Evolutionary conservation across 345 rosid species (phyloP), one percentile per base, ranked within the genome.

Genomic region (Sonneratia caseolaris): DNA sequence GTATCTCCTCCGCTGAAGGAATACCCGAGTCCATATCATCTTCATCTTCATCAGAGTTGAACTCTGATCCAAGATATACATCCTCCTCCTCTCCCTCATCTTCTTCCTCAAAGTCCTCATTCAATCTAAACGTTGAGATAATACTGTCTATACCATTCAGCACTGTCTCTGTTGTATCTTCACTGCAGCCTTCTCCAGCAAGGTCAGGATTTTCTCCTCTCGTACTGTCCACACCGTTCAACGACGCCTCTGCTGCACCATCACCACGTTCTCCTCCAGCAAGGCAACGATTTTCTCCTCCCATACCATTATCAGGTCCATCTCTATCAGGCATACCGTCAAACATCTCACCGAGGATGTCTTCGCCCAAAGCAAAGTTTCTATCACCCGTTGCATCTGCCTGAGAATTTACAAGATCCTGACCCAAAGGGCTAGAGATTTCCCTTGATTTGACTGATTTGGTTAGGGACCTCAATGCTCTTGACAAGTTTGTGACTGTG

Each of bases 1-100:
- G 79, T 77, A 91, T 91, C 72, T 88, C 91, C 59, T 73, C 62
- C 18, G 97, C 93, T 19, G 96, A 78, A 1, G 91, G 97, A 69
- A 82, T 69, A 35, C 79, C 77, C 6, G 84, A 72, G 66, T 68
- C 80, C 0, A 35, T 36, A 10, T 27, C 32, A 27, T 62, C 83
- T 74, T 69, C 79, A 1, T 56, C 24, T 72, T 64, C 75, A n/a
- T n/a, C 51, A 0, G 62, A 15, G 24, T 35, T 7, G 38, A 13
- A 62, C 6, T 62, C 38, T 35, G 12, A 27, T 27, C 37, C 66
- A 14, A 32, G 19, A 24, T 62, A 35, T 16, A 12, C 37, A 27
- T 61, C 37, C 5, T 61, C 66, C 13, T 61, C 37, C 27, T 76
- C 76, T 6, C 24, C 27, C 16, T 74, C 85, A 2, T 73, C 76